Evolutionary conservation across 2,329 filamentous ascomycete species (phyloP), one percentile per base, ranked within the genome.

Genomic region (Aspergillus oerlinghausenensis): DNA sequence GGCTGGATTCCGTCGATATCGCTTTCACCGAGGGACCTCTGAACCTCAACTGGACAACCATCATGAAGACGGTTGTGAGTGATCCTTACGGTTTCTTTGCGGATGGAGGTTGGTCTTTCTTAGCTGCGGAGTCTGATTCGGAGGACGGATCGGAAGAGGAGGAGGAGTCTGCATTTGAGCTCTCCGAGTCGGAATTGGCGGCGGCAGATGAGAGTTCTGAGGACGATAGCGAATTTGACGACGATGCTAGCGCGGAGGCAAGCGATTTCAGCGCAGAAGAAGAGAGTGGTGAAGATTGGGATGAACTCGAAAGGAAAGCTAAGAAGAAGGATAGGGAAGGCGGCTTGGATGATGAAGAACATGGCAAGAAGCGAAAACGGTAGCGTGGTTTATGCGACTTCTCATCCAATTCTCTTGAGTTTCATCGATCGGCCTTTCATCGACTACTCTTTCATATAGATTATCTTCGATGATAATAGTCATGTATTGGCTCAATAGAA

Each of bases 21-120:
- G 88, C 94, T 19, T 97, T 88, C 79, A 89, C 86, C 11, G 95
- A 99, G 75, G 94, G 94, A 56, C 94, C 93, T 1, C 85, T 99
- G 65, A 99, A 99, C 78, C 82, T 99, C 56, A 97, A 97, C 81
- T 99, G 94, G 94, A 89, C 90, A 10, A 96, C 92, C 17, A 99
- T 99, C 71, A 99, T 99, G 92, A 99, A 99, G 82, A 99, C 94
- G 0, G 92, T 99, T 26, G 93, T 89, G 21, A 87, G 89, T 38
- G 92, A 99, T 71, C 90, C 94, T 2, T 93, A 99, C 71, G 85
- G 88, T 65, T 99, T 99, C 84, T 99, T 97, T 75, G 85, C 83
- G 3, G 93, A 97, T 62, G 94, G 95, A 32, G 94, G 94, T 49
- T 99, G 94, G 94, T 88, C 86, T 1, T 97, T 99, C 83, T 74